Conservation (phyloP, 805 yeast species). For the Yarrowia yakushimensis region DNA sequence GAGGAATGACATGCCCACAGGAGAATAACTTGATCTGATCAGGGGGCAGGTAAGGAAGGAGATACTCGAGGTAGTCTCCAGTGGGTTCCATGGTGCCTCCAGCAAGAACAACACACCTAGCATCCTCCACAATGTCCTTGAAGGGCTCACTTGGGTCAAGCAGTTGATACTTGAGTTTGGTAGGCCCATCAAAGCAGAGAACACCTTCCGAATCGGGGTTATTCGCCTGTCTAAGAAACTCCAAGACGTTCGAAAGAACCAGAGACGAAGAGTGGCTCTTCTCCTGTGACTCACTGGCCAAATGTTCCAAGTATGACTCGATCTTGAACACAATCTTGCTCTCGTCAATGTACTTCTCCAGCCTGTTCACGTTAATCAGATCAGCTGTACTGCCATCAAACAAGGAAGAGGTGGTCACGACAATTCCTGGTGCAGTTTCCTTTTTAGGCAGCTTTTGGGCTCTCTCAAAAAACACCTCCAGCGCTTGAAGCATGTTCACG, state of each 20-base stretch:
- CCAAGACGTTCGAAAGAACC: conserved; percentile 58
- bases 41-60: conserved; percentile 55
- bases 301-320: conserved; percentile 55
- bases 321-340: conserved; percentile 82
- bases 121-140: conserved; percentile 57
- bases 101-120: conserved; percentile 71
- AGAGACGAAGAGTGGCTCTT: conserved; percentile 44
- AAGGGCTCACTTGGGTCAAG: conserved; percentile 76
- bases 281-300: conserved; percentile 15
- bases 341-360: conserved; percentile 58
- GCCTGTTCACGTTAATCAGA: conserved; percentile 60
- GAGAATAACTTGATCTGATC: conserved; percentile 51
- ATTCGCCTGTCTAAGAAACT: conserved; percentile 60
- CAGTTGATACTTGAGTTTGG: conserved; percentile 58
- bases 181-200: conserved; percentile 57
- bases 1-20: conserved; percentile 84
- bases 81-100: conserved; percentile 97
- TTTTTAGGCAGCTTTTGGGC: conserved; percentile 32
- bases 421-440: conserved; percentile 49
- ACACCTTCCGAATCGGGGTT: conserved; percentile 80
- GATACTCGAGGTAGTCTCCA: conserved; percentile 57
- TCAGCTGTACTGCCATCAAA: conserved; percentile 64
- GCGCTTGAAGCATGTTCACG: conserved; percentile 56
- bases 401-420: conserved; percentile 50
- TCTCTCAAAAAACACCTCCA: conserved; percentile 49